These are phyloP conservation scores for Myxozyma monticola DNA, from an alignment of 805 yeast species.

Conservation along the genomic window DNA sequence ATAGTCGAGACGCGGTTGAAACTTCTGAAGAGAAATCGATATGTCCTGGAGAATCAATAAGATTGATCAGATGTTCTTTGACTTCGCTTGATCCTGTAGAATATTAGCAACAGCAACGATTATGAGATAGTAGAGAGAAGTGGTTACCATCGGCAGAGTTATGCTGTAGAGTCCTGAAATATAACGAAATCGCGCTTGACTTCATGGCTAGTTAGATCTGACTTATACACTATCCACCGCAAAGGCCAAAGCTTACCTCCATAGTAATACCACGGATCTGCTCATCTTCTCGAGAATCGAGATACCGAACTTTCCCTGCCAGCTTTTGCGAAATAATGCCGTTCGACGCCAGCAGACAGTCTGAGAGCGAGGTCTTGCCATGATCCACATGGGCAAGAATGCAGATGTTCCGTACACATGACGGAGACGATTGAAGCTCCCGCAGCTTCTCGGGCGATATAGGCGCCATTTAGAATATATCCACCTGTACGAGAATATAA, in stretches of 20 bases:
- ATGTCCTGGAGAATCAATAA: slow-evolving; percentile 99
- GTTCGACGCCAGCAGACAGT: slow-evolving; percentile 87
- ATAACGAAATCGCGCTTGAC: slow-evolving; percentile 90
- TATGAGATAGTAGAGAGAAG: neutral
- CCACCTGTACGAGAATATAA: no score
- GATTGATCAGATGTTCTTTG: slow-evolving; percentile 79
- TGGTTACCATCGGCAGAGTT: slow-evolving; percentile 16
- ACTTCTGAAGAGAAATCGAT: slow-evolving; percentile 96
- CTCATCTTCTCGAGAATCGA: slow-evolving; percentile 94
- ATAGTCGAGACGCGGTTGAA: slow-evolving; percentile 89
- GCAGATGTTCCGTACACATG: slow-evolving; percentile 81
- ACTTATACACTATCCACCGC: no score
- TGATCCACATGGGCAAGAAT: slow-evolving; percentile 98
- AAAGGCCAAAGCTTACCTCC: slow-evolving; percentile 50
- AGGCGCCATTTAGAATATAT: slow-evolving; percentile 30
- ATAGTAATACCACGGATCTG: slow-evolving; percentile 95
- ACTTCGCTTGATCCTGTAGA: slow-evolving; percentile 37
- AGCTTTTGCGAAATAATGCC: slow-evolving; percentile 92
- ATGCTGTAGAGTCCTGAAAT: slow-evolving; percentile 58
- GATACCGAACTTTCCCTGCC: slow-evolving; percentile 92
- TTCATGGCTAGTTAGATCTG: neutral
- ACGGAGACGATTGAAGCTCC: slow-evolving; percentile 66
- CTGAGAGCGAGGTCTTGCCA: slow-evolving; percentile 94
- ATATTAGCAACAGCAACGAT: slow-evolving; percentile 5
- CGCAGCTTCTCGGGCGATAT: slow-evolving; percentile 64